A percentile compares a stretch with the other conserved stretches of the same genome.
Conservation (phyloP, 1,284 basidiomycete genomes). For the Ganoderma lingzhi region DNA sequence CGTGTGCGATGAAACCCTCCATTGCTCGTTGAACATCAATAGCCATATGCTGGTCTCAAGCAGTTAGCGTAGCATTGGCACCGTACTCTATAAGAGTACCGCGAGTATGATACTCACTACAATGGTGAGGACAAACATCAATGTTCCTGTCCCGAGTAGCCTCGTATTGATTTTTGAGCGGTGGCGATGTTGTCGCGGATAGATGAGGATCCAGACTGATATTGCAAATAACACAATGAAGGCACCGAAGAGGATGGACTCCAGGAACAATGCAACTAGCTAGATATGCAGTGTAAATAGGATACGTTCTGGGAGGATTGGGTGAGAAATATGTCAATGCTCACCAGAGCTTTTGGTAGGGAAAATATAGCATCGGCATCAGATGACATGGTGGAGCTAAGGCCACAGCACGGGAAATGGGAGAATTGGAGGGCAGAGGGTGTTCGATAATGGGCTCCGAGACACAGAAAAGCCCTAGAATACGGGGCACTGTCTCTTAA, state of each 20-base stretch:
- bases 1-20: slow-evolving; percentile 16
- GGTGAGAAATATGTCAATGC: neutral
- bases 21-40: slow-evolving; percentile 21
- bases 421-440: neutral
- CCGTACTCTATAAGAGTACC: neutral
- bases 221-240: slow-evolving; percentile 27
- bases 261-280: slow-evolving; percentile 22
- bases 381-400: slow-evolving; percentile 2
- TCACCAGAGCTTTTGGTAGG: slow-evolving; percentile 19
- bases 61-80: no score
- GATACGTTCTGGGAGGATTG: no score
- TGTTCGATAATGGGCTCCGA: neutral
- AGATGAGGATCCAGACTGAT: slow-evolving; percentile 28
- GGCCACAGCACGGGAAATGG: neutral
- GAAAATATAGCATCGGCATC: slow-evolving; percentile 3
- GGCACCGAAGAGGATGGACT: slow-evolving; percentile 22
- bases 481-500: neutral
- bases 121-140: slow-evolving; percentile 25
- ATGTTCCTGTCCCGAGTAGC: slow-evolving; percentile 22
- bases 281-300: neutral
- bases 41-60: slow-evolving; percentile 15
- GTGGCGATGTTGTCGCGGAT: slow-evolving; percentile 3
- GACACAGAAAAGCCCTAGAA: neutral
- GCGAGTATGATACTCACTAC: slow-evolving; percentile 15
- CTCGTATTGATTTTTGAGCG: slow-evolving; percentile 10